Conservation (phyloP, 2,329 filamentous ascomycete genomes). For the Neofusicoccum parvum region DNA sequence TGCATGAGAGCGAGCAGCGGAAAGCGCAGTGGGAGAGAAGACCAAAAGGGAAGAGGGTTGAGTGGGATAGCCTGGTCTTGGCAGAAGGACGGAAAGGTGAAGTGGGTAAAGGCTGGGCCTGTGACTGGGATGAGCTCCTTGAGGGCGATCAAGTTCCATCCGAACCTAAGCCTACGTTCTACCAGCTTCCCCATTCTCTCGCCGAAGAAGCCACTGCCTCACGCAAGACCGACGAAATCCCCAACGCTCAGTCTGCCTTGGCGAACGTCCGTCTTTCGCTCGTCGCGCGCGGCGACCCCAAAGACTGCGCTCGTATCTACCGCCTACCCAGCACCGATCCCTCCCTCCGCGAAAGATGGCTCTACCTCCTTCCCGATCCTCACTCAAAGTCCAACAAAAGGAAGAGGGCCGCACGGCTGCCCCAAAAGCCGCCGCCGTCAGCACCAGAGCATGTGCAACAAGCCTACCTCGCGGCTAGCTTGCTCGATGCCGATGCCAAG, state of each 20-base stretch:
- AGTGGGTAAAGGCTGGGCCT: constrained; percentile 77
- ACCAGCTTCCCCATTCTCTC: neutral
- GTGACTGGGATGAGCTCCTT: constrained; percentile 67
- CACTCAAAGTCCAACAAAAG: constrained; percentile 28
- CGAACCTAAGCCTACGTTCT: neutral
- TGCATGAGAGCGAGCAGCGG: constrained; percentile 62
- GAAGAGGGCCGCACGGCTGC: constrained; percentile 20
- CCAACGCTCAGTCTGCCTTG: constrained; percentile 31
- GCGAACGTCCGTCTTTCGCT: constrained; percentile 69
- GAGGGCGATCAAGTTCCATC: neutral
- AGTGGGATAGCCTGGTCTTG: constrained; percentile 74
- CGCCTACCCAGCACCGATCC: constrained; percentile 65
- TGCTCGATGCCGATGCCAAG: constrained; percentile 38
- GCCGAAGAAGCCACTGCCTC: constrained; percentile 16
- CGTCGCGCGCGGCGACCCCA: constrained; percentile 69
- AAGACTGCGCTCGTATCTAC: constrained; percentile 79
- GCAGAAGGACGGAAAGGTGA: constrained; percentile 78
- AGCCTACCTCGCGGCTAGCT: constrained; percentile 51
- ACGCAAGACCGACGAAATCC: constrained; percentile 19
- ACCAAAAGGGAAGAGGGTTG: constrained; percentile 78
- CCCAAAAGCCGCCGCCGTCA: constrained; percentile 35
- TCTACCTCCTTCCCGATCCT: constrained; percentile 55
- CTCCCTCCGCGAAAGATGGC: constrained; percentile 70
- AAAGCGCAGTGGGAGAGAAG: constrained; percentile 71
- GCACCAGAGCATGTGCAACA: constrained; percentile 49